Conservation (phyloP, 164 flowering plant genomes). For the Stephania japonica region DNA sequence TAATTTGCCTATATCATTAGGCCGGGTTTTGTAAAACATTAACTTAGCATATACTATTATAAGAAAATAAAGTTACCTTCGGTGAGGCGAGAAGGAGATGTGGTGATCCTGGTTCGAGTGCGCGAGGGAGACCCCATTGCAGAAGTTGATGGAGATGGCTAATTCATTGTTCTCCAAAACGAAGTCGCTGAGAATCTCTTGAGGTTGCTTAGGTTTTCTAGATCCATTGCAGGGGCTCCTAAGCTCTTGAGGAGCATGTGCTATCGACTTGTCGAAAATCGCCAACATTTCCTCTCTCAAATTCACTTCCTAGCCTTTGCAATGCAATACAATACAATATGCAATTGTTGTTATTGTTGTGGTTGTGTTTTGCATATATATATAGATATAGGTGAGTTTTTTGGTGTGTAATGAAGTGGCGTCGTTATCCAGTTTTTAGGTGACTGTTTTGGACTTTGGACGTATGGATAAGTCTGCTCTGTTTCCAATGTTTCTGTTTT, state of each 20-base stretch:
- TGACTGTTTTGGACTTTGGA: background rate
- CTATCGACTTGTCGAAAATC: constrained; percentile 68
- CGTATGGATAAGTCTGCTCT: background rate
- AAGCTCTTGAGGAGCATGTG: constrained; percentile 87
- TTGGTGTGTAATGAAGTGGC: background rate
- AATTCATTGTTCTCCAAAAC: constrained; percentile 37
- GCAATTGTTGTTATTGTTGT: no score
- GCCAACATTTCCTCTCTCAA: constrained; percentile 55
- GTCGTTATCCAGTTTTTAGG: background rate
- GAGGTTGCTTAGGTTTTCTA: constrained; percentile 49
- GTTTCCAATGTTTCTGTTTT: background rate
- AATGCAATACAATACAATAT: no score
- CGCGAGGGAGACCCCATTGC: constrained; percentile 57
- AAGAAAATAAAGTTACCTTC: constrained; percentile 21
- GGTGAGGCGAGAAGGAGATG: constrained; percentile 28
- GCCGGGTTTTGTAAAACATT: no score
- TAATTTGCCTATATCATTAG: no score
- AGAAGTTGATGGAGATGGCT: constrained; percentile 51
- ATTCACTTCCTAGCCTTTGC: no score
- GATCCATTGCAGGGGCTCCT: constrained; percentile 40
- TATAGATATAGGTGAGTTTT: no score
- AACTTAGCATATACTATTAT: no score
- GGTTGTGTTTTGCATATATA: no score
- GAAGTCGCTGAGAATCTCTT: constrained; percentile 56
- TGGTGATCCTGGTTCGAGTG: constrained; percentile 31